These are phyloP conservation scores for Bjerkandera adusta DNA, from an alignment of 1,284 basidiomycete species.

Conservation along the genomic window DNA sequence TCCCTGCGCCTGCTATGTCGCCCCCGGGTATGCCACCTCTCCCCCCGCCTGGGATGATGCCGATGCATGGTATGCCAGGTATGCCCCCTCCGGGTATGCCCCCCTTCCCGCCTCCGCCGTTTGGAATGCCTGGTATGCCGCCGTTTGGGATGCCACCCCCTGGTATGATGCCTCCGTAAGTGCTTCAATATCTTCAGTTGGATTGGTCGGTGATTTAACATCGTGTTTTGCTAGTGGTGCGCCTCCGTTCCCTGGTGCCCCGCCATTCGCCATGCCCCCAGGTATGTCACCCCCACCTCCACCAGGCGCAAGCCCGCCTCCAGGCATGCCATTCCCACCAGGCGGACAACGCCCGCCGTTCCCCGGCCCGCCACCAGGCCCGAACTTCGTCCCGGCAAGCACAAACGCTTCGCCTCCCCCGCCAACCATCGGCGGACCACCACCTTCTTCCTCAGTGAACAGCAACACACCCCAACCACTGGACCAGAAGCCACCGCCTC, in stretches of 20 bases:
- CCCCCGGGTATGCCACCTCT: conserved; percentile 34
- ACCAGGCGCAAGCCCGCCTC: conserved; percentile 12
- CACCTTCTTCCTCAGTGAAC: no score
- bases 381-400: conserved; percentile 14
- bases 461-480: conserved; percentile 7
- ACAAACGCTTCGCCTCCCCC: neutral
- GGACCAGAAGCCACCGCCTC: conserved; percentile 10
- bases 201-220: neutral
- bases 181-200: conserved; percentile 9
- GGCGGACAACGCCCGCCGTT: conserved; percentile 8
- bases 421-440: no score
- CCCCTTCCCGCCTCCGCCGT: conserved; percentile 27
- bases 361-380: conserved; percentile 2
- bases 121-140: no score
- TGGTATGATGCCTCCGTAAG: conserved; percentile 26
- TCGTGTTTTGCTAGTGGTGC: no score
- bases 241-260: conserved; percentile 19
- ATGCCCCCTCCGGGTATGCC: conserved; percentile 37
- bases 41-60: no score
- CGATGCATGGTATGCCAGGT: no score
- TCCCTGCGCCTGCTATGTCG: conserved; percentile 36
- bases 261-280: conserved; percentile 19
- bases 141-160: no score
- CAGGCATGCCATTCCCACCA: conserved; percentile 19
- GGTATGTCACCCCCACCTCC: conserved; percentile 11